phyloP scores from a whole-genome alignment of 805 yeast species.

The Scheffersomyces ergatensis region DNA sequence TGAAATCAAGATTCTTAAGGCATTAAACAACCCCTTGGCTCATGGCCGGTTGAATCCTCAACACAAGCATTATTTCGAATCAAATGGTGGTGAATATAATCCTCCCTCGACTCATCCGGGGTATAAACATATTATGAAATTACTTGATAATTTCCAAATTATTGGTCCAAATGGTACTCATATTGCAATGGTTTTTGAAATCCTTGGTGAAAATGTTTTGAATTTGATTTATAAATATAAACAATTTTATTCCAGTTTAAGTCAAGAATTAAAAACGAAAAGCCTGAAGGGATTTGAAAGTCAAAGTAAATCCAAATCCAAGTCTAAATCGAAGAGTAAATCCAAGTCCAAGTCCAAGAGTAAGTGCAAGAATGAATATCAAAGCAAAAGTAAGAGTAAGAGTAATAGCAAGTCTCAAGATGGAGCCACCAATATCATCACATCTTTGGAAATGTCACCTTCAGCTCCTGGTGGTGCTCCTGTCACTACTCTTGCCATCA shows the following conservation, averaged over 20 bases:
- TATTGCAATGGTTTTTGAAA: slow-evolving; percentile 66
- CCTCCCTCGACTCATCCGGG: slow-evolving; percentile 41
- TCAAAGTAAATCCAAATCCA: slow-evolving; percentile 1
- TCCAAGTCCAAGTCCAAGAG: background rate
- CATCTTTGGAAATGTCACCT: background rate
- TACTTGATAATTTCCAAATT: slow-evolving; percentile 55
- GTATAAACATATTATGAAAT: slow-evolving; percentile 47
- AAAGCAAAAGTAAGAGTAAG: slow-evolving; percentile 2
- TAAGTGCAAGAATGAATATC: background rate
- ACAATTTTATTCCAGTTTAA: slow-evolving; percentile 6
- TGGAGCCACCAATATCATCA: background rate
- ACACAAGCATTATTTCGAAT: slow-evolving; percentile 9
- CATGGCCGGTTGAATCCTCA: slow-evolving; percentile 9
- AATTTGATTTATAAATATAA: slow-evolving; percentile 49
- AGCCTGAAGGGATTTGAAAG: background rate
- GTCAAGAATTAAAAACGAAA: slow-evolving; percentile 3
- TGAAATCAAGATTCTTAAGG: slow-evolving; percentile 52
- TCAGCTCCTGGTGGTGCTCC: background rate
- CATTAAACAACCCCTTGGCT: slow-evolving; percentile 19
- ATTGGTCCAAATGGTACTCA: slow-evolving; percentile 64
- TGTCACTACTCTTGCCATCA: background rate
- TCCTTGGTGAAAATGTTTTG: slow-evolving; percentile 58
- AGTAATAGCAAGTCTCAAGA: background rate
- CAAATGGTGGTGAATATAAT: too few relatives aligned
- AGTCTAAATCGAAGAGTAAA: background rate